These are phyloP conservation scores for Ottelia alismoides DNA, from an alignment of 106 monocot species.

Conservation along the genomic window DNA sequence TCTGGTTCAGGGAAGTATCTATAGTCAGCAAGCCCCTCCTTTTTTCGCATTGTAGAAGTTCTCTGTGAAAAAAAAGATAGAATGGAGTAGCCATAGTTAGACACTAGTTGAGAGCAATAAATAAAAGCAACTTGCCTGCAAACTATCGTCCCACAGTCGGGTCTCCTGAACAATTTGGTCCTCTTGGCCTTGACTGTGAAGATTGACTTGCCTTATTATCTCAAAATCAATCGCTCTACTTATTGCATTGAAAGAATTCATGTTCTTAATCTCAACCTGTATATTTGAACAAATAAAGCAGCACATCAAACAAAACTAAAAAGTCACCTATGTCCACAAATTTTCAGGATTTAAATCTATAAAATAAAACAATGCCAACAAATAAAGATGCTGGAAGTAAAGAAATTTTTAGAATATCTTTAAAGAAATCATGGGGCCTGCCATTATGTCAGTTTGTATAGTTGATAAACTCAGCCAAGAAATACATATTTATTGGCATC, in stretches of 20 bases:
- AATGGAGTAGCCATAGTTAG: neutral
- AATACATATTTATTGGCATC: too few species aligned
- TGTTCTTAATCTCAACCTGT: conserved; percentile 98
- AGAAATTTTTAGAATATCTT: too few species aligned
- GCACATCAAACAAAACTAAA: too few species aligned
- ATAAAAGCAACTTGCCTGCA: conserved; percentile 34
- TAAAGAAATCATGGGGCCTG: too few species aligned
- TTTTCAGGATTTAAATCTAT: neutral
- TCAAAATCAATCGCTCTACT: conserved; percentile 92
- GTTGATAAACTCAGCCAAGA: too few species aligned
- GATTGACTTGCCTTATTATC: conserved; percentile 72
- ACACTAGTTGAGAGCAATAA: neutral
- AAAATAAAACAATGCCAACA: too few species aligned
- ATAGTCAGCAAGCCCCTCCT: conserved; percentile 96
- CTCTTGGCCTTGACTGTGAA: conserved; percentile 60
- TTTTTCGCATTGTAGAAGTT: conserved; percentile 94
- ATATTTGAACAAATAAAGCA: conserved; percentile 1
- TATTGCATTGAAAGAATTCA: conserved; percentile 99
- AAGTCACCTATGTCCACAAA: neutral
- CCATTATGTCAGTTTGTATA: too few species aligned
- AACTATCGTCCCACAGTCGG: conserved; percentile 83
- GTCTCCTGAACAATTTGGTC: conserved; percentile 99
- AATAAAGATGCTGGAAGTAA: too few species aligned
- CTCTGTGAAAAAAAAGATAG: conserved; percentile 27
- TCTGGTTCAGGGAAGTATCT: conserved; percentile 98